Conservation (phyloP, 2,329 filamentous ascomycete genomes). For the Fulvia fulva region DNA sequence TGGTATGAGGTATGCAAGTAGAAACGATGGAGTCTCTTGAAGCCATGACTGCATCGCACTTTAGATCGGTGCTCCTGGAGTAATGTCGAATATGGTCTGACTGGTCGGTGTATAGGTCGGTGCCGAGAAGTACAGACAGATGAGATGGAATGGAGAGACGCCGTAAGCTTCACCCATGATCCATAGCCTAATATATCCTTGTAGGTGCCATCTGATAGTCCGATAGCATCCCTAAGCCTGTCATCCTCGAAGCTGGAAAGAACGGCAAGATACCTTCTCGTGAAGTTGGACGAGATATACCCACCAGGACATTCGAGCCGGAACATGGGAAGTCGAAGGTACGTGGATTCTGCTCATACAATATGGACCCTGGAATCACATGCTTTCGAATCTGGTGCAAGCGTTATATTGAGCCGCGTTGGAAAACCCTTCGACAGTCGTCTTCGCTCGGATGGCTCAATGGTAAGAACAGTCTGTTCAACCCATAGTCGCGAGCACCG, state of each 20-base stretch:
- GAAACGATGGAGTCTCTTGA: neutral
- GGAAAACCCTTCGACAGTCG: neutral
- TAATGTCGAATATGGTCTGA: neutral
- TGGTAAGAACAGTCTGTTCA: neutral
- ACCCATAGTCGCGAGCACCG: neutral
- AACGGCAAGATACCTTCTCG: conserved; percentile 51
- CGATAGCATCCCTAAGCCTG: conserved; percentile 32
- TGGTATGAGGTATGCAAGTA: conserved; percentile 48
- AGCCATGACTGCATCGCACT: too few species aligned
- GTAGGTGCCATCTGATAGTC: neutral
- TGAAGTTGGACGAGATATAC: conserved; percentile 48
- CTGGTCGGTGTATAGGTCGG: conserved; percentile 41
- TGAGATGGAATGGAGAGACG: conserved; percentile 53
- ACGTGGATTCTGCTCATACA: neutral
- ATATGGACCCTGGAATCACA: too few species aligned
- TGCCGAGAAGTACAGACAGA: conserved; percentile 51
- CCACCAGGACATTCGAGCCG: conserved; percentile 51
- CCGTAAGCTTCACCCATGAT: conserved; percentile 25
- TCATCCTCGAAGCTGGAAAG: conserved; percentile 44
- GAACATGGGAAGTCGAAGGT: conserved; percentile 36
- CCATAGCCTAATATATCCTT: neutral
- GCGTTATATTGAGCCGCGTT: neutral
- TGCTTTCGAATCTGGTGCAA: too few species aligned
- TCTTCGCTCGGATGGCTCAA: neutral
- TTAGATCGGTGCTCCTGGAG: too few species aligned